Base-by-base conservation (phyloP, 371 early-diverging fungal species). In the Lichtheimia ornata region DNA sequence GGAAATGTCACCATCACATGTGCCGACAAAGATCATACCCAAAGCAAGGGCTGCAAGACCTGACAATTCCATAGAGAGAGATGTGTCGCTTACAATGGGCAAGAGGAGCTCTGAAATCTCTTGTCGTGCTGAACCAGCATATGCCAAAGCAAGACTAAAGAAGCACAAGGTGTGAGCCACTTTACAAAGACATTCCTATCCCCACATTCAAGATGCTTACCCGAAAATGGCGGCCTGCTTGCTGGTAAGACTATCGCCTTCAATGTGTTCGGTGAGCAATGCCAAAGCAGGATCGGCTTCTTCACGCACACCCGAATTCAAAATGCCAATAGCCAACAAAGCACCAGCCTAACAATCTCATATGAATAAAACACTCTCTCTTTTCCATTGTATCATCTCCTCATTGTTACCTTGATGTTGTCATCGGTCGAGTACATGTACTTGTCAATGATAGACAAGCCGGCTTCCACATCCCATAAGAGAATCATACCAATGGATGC, bases 231-330 rank as follows among this genome's bases (percentile, higher is more conserved):
- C 85, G 14, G 91, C 71, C 30, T 85, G 81, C 40, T 86, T 81
- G 28, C 86, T 63, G 27, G 64, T 70, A 18, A 71, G 62, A 63
- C 68, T 83, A 6, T 73, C 65, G 42, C 79, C 83, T 12, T 91
- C 87, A 40, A 98, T 67, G 61, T 92, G 84, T 63, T 98, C 99
- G 2, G 88, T 76, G 30, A 98, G 76, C 55, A 98, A 81, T 40
- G 97, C 98, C 66, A 93, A 74, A 11, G 97, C 97, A 42, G 98
- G 93, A 69, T 98, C 99, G 0, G 90, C 84, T 66, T 95, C 95
- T 74, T 93, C 91, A 49, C 93, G 87, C 11, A 96, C 93, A 43
- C 96, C 92, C 12, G 93, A 81, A 51, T 91, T 94, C 42, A 96
- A 83, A 59, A 98, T 85, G 52, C 99, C 97, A 62, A 98, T 93